Base-by-base conservation (phyloP, 2,329 filamentous ascomycete species). In the Xylaria sp. region DNA sequence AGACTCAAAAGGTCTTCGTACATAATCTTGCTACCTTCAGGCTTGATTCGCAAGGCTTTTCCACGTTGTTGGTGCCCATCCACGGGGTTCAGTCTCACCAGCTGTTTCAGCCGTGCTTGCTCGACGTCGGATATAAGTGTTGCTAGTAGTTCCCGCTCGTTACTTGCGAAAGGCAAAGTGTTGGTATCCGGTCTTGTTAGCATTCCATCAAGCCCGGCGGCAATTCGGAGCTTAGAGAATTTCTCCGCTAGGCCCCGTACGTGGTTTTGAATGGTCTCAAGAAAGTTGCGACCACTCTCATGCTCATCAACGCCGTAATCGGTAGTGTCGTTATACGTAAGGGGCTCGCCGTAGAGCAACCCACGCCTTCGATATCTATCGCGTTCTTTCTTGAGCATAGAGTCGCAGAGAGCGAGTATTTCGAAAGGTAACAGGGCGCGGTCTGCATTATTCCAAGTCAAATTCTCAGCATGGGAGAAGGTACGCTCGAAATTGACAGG, bases 401-500 rank as follows among this genome's bases (percentile, higher is more conserved):
- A 84, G 50, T 90, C 83, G 69, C 92, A 93, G 36, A 93, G 84
- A 0, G 84, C 80, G 48, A 89, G 84, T 50, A 97, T 92, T 76
- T 97, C 91, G 23, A 86, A 85, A 0, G 94, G 93, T 1, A 90
- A 83, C 70, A 99, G 81, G 20, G 92, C 90, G 5, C 82, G 82
- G 63, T 97, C 94, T 0, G 85, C 81, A 71, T 97, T 95, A 75
- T 91, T 86, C 86, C 93, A 96, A 0, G 94, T 97, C 5, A 90
- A 75, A 81, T 90, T 81, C 84, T 93, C 87, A 5, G 87, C 84
- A 77, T 98, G 95, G 20, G 89, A 93, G 85, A 93, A 98, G 0
- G 95, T 97, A 55, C 95, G 90, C 60, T 93, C 89, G 76, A 98
- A 97, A 76, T 97, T 88, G 59, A 99, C 96, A 4, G 96, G 96